phyloP scores from a whole-genome alignment of 129 eudicot species.

The Artemisia tridentata region DNA sequence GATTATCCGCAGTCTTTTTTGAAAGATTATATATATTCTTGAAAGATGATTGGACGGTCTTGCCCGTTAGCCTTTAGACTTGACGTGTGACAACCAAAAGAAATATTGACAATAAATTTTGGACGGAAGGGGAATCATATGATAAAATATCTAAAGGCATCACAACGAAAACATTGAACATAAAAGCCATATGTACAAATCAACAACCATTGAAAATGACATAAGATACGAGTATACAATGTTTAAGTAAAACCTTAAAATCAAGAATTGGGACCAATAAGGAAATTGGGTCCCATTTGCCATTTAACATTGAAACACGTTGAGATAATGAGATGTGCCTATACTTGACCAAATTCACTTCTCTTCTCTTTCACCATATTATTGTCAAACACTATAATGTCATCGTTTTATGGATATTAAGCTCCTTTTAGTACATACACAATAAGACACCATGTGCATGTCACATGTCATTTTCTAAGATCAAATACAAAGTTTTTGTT shows the following conservation, averaged over 20 bases:
- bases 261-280: background rate
- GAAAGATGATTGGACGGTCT: no score
- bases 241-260: constrained; percentile 21
- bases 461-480: constrained; percentile 26
- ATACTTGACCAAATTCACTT: constrained; percentile 41
- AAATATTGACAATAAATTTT: no score
- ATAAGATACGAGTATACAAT: background rate
- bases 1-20: no score
- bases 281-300: constrained; percentile 22
- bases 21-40: no score
- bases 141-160: background rate
- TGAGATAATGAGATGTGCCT: constrained; percentile 12
- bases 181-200: constrained; percentile 13
- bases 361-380: constrained; percentile 28
- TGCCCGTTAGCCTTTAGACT: no score
- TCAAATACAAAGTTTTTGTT: background rate
- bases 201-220: constrained; percentile 27
- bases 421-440: constrained; percentile 23
- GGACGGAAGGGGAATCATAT: no score
- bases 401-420: constrained; percentile 24
- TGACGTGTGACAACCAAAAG: no score
- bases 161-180: constrained; percentile 6
- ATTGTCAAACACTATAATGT: constrained; percentile 38
- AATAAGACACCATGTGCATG: constrained; percentile 27
- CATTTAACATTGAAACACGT: constrained; percentile 17